A percentile compares a stretch with the other conserved stretches of the same genome.
Evolutionary conservation across 2,329 filamentous ascomycete species (phyloP).

Genomic region (Dothideomycetes sp.): DNA sequence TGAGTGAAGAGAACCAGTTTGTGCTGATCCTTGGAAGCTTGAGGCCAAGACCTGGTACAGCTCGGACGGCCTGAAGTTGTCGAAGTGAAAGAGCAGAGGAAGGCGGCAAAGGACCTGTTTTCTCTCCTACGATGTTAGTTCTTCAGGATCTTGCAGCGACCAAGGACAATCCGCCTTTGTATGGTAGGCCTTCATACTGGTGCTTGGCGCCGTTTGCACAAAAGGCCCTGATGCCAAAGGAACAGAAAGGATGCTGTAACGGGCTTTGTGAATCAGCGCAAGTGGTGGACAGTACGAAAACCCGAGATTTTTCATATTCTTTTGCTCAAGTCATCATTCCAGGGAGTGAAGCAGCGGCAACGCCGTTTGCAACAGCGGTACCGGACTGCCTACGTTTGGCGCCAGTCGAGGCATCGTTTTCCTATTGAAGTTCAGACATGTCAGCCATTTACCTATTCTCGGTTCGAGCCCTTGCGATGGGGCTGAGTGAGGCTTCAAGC

Average conservation of each 20-base stretch:
- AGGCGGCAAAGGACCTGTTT: no score
- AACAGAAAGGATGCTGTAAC: not conserved
- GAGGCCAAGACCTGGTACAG: no score
- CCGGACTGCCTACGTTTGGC: constrained; percentile 7
- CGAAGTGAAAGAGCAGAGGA: no score
- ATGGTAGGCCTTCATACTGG: no score
- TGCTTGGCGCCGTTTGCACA: no score
- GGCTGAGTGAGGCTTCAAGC: not conserved
- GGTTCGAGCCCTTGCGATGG: not conserved
- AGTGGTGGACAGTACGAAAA: no score
- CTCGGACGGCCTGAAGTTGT: not conserved
- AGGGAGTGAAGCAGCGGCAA: not conserved
- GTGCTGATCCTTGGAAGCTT: not conserved
- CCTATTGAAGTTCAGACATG: not conserved
- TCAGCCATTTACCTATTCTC: not conserved
- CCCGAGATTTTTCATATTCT: not conserved
- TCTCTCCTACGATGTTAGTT: no score
- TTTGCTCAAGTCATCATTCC: not conserved
- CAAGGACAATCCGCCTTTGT: no score
- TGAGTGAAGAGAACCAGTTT: not conserved
- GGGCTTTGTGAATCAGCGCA: not conserved
- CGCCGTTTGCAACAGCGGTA: constrained; percentile 1
- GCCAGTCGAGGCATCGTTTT: constrained; percentile 1
- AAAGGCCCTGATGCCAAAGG: no score
- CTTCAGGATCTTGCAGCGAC: no score